Conservation (phyloP, 768 basidiomycete genomes). For the Termitomyces titanicus region DNA sequence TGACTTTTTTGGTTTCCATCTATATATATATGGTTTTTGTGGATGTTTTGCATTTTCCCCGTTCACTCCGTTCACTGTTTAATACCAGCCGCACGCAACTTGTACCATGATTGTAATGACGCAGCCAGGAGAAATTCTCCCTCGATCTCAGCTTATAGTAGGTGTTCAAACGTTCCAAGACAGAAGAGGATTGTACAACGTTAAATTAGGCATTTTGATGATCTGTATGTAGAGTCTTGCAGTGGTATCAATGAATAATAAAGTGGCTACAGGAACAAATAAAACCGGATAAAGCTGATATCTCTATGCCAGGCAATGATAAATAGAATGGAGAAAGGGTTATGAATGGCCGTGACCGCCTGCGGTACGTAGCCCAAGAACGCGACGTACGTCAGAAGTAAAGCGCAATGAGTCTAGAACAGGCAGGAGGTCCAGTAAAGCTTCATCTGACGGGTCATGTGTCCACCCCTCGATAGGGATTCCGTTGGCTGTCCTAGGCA, state of each 20-base stretch:
- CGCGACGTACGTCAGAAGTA: slow-evolving; percentile 90
- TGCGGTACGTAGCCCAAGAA: slow-evolving; percentile 66
- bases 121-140: slow-evolving; percentile 3
- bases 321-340: slow-evolving; percentile 11
- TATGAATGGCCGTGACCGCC: slow-evolving; percentile 32
- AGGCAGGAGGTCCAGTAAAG: slow-evolving; percentile 90
- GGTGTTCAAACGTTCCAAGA: background rate
- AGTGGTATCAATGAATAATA: slow-evolving; percentile 29
- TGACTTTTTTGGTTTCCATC: slow-evolving; percentile 13
- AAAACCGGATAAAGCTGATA: slow-evolving; percentile 21
- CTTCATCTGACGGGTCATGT: slow-evolving; percentile 94
- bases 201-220: slow-evolving; percentile 22
- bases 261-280: slow-evolving; percentile 20
- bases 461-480: slow-evolving; percentile 99
- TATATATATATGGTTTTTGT: slow-evolving; percentile 16
- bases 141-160: background rate
- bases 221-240: slow-evolving; percentile 22
- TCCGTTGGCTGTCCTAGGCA: slow-evolving; percentile 71
- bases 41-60: slow-evolving; percentile 18
- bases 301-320: slow-evolving; percentile 18
- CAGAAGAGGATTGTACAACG: slow-evolving; percentile 18
- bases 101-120: slow-evolving; percentile 25
- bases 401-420: slow-evolving; percentile 95
- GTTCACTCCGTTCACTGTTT: slow-evolving; percentile 11
- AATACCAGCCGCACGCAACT: slow-evolving; percentile 16